Evolutionary conservation across 129 eudicot species (phyloP).

Genomic region (Silybum marianum): DNA sequence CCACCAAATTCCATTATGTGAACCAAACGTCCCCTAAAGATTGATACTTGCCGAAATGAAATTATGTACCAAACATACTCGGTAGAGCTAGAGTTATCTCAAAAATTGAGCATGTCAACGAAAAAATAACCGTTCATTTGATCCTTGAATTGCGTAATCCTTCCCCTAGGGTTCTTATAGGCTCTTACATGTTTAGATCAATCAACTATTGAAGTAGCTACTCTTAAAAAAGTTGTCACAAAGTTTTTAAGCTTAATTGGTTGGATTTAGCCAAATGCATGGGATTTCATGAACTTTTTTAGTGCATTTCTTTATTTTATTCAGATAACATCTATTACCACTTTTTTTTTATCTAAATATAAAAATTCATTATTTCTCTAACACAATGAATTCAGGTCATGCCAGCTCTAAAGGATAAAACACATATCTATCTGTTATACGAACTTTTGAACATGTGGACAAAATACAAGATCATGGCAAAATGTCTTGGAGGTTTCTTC

Average conservation of each 20-base stretch:
- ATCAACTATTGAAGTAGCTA: not conserved
- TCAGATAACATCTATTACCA: not conserved
- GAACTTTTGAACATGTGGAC: slow-evolving; percentile 52
- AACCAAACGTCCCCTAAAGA: too few relatives aligned
- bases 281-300: not conserved
- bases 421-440: slow-evolving; percentile 25
- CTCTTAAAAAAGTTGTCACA: not conserved
- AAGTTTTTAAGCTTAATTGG: not conserved
- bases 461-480: slow-evolving; percentile 53
- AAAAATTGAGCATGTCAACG: too few relatives aligned
- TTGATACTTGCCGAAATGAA: too few relatives aligned
- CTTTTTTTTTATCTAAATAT: not conserved
- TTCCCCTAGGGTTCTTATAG: not conserved
- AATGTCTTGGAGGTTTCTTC: slow-evolving; percentile 54
- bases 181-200: not conserved
- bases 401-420: slow-evolving; percentile 48
- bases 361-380: not conserved
- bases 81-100: too few relatives aligned
- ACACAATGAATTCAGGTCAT: slow-evolving; percentile 43
- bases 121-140: not conserved
- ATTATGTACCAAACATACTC: too few relatives aligned
- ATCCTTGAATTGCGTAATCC: not conserved
- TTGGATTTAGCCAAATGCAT: not conserved
- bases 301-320: not conserved
- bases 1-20: too few relatives aligned